Percentiles rank a stretch among this genome's conserved stretches.
Conservation (phyloP, 345 rosid species). For the Ceriops decandra region DNA sequence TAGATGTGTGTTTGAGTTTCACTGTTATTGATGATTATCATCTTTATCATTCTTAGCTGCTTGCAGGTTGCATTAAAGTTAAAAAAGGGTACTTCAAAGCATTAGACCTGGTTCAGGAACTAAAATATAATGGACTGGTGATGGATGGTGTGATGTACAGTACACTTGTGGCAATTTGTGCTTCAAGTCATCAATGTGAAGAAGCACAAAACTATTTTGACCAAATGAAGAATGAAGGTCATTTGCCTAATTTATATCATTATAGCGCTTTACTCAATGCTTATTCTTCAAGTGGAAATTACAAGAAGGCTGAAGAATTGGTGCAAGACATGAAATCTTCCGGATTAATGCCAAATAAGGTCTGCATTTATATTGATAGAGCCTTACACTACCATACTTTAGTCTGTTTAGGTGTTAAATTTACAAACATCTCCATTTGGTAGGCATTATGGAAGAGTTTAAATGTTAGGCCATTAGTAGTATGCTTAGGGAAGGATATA, state of each 20-base stretch:
- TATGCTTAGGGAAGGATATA: too few relatives aligned
- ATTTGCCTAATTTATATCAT: constrained; percentile 64
- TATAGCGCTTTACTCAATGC: constrained; percentile 89
- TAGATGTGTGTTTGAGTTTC: too few relatives aligned
- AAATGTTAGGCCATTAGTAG: too few relatives aligned
- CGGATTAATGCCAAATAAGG: constrained; percentile 87
- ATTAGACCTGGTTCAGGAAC: constrained; percentile 62
- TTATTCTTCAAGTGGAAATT: constrained; percentile 64
- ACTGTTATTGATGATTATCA: constrained; percentile 12
- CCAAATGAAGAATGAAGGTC: constrained; percentile 80
- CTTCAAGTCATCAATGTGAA: constrained; percentile 65
- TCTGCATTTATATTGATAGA: constrained; percentile 32
- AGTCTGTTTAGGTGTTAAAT: neutral
- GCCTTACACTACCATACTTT: constrained; percentile 5
- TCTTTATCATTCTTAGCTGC: constrained; percentile 51
- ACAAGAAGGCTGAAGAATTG: constrained; percentile 75
- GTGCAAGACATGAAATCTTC: constrained; percentile 67
- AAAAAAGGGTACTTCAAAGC: constrained; percentile 66
- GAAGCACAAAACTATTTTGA: constrained; percentile 69
- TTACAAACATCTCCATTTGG: neutral
- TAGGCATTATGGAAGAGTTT: neutral
- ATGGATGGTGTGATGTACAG: constrained; percentile 87
- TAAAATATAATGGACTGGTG: constrained; percentile 47
- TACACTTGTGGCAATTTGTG: constrained; percentile 81
- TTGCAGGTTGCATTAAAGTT: constrained; percentile 78